Conservation (phyloP, 495 filamentous ascomycete species). For the Neurospora cerealis region DNA sequence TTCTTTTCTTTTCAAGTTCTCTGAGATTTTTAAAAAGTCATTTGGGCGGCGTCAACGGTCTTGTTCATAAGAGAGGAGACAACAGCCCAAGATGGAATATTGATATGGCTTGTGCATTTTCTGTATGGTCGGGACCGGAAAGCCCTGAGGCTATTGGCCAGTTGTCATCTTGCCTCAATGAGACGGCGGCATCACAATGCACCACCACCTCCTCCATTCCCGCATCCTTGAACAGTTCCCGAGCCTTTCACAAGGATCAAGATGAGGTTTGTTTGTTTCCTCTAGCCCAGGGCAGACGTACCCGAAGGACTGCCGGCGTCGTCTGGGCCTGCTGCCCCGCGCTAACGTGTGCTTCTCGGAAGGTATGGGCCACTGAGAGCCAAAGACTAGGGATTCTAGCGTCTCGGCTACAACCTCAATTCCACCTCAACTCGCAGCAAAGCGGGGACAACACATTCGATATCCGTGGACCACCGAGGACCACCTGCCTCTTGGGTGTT, state of each 20-base stretch:
- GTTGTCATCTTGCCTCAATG: background rate
- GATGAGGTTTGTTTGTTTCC: background rate
- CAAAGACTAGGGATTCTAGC: background rate
- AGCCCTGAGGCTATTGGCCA: background rate
- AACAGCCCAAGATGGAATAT: background rate
- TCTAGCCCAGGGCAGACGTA: background rate
- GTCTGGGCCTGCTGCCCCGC: background rate
- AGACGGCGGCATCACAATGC: background rate
- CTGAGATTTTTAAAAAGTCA: background rate
- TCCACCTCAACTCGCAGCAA: background rate
- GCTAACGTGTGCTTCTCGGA: background rate
- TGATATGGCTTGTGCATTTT: background rate
- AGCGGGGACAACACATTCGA: background rate
- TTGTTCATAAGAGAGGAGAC: background rate
- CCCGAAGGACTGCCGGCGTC: background rate
- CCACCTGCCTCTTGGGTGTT: background rate
- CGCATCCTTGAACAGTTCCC: background rate
- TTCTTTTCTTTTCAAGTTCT: background rate
- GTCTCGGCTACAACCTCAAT: background rate
- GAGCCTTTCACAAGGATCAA: background rate
- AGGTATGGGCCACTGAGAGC: background rate
- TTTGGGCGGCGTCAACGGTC: background rate
- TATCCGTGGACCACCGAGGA: background rate
- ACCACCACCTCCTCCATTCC: background rate
- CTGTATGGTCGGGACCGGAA: background rate